phyloP scores from a whole-genome alignment of 2,329 filamentous ascomycete species.

The Aspergillus uvarum region DNA sequence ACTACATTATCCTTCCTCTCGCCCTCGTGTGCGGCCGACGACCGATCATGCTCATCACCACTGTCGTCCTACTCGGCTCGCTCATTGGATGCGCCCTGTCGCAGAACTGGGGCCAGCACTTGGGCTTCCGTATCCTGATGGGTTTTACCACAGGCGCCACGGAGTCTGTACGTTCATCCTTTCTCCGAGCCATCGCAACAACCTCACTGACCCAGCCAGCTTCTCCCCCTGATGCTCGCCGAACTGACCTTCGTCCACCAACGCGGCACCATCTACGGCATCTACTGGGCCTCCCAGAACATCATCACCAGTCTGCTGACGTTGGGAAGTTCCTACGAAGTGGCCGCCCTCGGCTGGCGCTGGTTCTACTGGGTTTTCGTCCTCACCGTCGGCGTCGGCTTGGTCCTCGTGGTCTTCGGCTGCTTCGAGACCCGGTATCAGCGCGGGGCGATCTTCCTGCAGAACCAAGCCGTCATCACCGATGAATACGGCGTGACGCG shows the following conservation, averaged over 20 bases:
- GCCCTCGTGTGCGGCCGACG: constrained; percentile 42
- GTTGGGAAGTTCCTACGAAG: constrained; percentile 38
- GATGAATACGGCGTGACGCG: constrained; percentile 43
- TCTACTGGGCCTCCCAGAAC: constrained; percentile 44
- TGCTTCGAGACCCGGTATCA: constrained; percentile 44
- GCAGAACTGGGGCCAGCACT: constrained; percentile 37
- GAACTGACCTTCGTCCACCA: constrained; percentile 46
- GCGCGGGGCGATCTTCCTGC: constrained; percentile 34
- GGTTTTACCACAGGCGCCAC: constrained; percentile 42
- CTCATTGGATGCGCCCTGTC: constrained; percentile 37
- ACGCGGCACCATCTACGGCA: constrained; percentile 36
- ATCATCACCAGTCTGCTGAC: constrained; percentile 34
- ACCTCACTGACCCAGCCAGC: constrained; percentile 7
- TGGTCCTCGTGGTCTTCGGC: constrained; percentile 41
- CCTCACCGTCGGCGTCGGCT: constrained; percentile 35
- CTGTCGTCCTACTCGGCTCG: constrained; percentile 32
- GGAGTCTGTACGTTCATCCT: constrained; percentile 29
- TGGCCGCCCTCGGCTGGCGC: constrained; percentile 38
- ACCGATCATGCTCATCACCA: constrained; percentile 36
- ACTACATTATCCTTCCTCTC: constrained; percentile 42
- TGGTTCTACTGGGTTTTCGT: constrained; percentile 47
- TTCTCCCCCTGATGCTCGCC: constrained; percentile 42
- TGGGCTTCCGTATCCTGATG: constrained; percentile 39
- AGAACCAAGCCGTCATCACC: constrained; percentile 39
- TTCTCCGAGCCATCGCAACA: not conserved